Evolutionary conservation across 2,329 filamentous ascomycete species (phyloP).

Genomic region (Calonectria pseudoreteaudii): DNA sequence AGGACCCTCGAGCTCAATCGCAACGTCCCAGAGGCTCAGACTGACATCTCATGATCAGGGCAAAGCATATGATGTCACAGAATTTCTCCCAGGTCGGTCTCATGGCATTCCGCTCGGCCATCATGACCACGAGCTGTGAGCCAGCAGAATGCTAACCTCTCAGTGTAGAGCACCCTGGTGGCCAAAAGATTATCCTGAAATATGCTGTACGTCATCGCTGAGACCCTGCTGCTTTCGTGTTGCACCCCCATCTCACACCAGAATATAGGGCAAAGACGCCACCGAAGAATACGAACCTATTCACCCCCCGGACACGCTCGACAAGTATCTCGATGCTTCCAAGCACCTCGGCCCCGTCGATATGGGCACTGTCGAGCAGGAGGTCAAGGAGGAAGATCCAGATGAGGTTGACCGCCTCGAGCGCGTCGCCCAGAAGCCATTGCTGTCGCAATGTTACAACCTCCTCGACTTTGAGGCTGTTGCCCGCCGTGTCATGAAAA

Average conservation of each 20-base stretch:
- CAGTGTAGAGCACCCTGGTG: slow-evolving; percentile 82
- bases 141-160: slow-evolving; percentile 9
- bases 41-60: slow-evolving; percentile 58
- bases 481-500: slow-evolving; percentile 92
- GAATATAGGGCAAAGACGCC: slow-evolving; percentile 81
- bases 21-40: not conserved
- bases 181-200: slow-evolving; percentile 93
- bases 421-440: slow-evolving; percentile 80
- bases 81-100: slow-evolving; percentile 78
- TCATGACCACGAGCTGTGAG: not conserved
- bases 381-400: slow-evolving; percentile 74
- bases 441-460: slow-evolving; percentile 90
- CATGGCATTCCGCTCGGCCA: not conserved
- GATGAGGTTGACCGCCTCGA: slow-evolving; percentile 75
- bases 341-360: slow-evolving; percentile 93
- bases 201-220: slow-evolving; percentile 72
- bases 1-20: slow-evolving; percentile 29
- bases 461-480: slow-evolving; percentile 96
- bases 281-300: slow-evolving; percentile 94
- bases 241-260: slow-evolving; percentile 19
- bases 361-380: slow-evolving; percentile 83
- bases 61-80: slow-evolving; percentile 90
- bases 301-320: slow-evolving; percentile 86
- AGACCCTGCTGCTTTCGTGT: not conserved
- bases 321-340: slow-evolving; percentile 83